phyloP scores from a whole-genome alignment of 805 yeast species.

The Trichomonascus vanleenenianus region DNA sequence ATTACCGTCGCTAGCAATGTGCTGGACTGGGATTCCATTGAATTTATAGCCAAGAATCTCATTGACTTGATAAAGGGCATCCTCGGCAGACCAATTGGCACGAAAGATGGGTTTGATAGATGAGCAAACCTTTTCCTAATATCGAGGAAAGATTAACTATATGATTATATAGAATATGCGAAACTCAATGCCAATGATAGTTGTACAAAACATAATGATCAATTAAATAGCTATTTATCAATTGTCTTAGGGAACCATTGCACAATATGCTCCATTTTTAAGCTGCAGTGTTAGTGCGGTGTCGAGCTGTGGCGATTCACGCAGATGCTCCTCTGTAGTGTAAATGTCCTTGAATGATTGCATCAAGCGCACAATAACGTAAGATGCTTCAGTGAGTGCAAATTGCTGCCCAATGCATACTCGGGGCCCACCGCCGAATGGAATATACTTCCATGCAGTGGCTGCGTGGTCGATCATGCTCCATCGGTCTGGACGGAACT shows the following conservation, averaged over 20 bases:
- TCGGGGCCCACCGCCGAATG: conserved; percentile 50
- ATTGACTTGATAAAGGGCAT: neutral
- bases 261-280: too few relatives aligned
- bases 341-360: conserved; percentile 19
- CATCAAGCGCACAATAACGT: conserved; percentile 33
- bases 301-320: too few relatives aligned
- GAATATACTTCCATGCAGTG: conserved; percentile 41
- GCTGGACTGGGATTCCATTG: neutral
- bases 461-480: conserved; percentile 23
- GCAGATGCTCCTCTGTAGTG: conserved; percentile 6
- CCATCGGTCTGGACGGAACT: conserved; percentile 43
- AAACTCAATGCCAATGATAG: too few relatives aligned
- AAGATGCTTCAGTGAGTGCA: conserved; percentile 46
- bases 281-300: too few relatives aligned
- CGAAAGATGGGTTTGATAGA: too few relatives aligned
- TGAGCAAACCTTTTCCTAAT: too few relatives aligned
- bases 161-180: too few relatives aligned
- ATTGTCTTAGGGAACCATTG: too few relatives aligned
- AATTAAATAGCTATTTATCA: too few relatives aligned
- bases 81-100: neutral
- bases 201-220: too few relatives aligned
- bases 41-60: neutral
- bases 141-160: too few relatives aligned
- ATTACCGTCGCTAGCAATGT: neutral
- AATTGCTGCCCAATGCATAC: conserved; percentile 50